These are phyloP conservation scores for Cupressus sempervirens DNA, from an alignment of 75 land plant species.

Conservation along the genomic window DNA sequence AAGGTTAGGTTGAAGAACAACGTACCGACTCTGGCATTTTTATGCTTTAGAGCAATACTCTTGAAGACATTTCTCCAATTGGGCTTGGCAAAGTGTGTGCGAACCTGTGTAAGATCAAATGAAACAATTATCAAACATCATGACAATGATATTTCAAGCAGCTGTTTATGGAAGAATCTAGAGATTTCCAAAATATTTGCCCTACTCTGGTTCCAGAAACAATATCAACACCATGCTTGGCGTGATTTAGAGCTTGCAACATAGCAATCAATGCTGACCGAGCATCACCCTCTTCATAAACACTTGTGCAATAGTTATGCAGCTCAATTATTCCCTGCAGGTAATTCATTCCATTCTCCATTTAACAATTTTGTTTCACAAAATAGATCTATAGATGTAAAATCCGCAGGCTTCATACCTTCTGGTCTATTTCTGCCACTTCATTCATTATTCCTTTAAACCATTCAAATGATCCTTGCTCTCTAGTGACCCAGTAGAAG, in stretches of 20 bases:
- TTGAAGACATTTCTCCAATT: constrained; percentile 75
- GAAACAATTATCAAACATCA: not conserved
- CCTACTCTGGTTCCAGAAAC: constrained; percentile 94
- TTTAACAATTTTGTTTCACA: not conserved
- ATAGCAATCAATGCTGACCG: constrained; percentile 91
- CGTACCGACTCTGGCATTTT: constrained; percentile 34
- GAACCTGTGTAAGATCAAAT: constrained; percentile 30
- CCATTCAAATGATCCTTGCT: constrained; percentile 30
- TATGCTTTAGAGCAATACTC: constrained; percentile 38
- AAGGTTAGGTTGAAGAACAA: not conserved
- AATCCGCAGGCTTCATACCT: constrained; percentile 9
- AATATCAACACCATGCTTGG: constrained; percentile 91
- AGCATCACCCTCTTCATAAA: constrained; percentile 99
- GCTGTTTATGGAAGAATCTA: not conserved
- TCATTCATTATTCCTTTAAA: constrained; percentile 33
- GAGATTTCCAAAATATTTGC: not conserved
- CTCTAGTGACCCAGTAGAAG: constrained; percentile 32
- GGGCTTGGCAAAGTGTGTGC: constrained; percentile 86
- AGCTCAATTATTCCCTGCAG: constrained; percentile 79
- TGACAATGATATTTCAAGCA: not conserved
- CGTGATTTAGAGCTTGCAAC: constrained; percentile 95
- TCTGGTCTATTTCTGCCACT: constrained; percentile 26
- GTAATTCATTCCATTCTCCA: constrained; percentile 1
- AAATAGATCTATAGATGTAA: not conserved
- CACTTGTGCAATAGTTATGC: constrained; percentile 98